Evolutionary conservation across 2,329 filamentous ascomycete species (phyloP).

Genomic region (Colletotrichum coccodes): DNA sequence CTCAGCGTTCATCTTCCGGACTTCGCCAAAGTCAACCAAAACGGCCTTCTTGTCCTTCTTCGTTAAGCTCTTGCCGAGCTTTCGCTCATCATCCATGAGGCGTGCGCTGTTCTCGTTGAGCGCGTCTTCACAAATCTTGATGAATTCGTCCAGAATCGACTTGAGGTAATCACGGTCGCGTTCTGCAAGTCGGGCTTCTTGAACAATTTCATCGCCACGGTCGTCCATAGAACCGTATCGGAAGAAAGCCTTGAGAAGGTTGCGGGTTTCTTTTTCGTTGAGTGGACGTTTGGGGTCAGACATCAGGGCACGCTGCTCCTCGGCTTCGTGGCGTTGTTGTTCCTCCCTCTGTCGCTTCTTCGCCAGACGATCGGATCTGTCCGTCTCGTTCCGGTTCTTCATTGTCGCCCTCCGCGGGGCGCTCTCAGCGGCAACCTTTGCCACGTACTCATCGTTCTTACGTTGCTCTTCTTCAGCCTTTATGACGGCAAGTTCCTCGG

Average conservation of each 20-base stretch:
- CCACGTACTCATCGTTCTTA: slow-evolving; percentile 84
- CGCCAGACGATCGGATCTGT: slow-evolving; percentile 71
- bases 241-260: slow-evolving; percentile 90
- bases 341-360: slow-evolving; percentile 75
- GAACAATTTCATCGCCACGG: slow-evolving; percentile 85
- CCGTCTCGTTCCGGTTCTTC: slow-evolving; percentile 67
- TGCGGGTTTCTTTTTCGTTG: slow-evolving; percentile 91
- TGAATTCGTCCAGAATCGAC: slow-evolving; percentile 79
- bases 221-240: slow-evolving; percentile 92
- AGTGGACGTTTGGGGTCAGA: slow-evolving; percentile 90
- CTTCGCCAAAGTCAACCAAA: slow-evolving; percentile 90
- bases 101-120: slow-evolving; percentile 76
- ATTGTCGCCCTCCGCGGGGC: slow-evolving; percentile 80
- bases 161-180: slow-evolving; percentile 85
- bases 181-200: slow-evolving; percentile 84
- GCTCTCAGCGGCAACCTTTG: slow-evolving; percentile 84
- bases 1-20: slow-evolving; percentile 95
- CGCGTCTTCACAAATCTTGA: slow-evolving; percentile 65
- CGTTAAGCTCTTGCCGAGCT: slow-evolving; percentile 82
- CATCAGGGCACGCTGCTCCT: slow-evolving; percentile 78
- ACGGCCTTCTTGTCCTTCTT: slow-evolving; percentile 99
- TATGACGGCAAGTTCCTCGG: slow-evolving; percentile 88
- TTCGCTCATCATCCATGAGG: slow-evolving; percentile 84
- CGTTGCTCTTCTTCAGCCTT: slow-evolving; percentile 90
- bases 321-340: slow-evolving; percentile 77